phyloP scores from a whole-genome alignment of 1,139 yeast species.

The Zhuliangozyma blackwelliae region DNA sequence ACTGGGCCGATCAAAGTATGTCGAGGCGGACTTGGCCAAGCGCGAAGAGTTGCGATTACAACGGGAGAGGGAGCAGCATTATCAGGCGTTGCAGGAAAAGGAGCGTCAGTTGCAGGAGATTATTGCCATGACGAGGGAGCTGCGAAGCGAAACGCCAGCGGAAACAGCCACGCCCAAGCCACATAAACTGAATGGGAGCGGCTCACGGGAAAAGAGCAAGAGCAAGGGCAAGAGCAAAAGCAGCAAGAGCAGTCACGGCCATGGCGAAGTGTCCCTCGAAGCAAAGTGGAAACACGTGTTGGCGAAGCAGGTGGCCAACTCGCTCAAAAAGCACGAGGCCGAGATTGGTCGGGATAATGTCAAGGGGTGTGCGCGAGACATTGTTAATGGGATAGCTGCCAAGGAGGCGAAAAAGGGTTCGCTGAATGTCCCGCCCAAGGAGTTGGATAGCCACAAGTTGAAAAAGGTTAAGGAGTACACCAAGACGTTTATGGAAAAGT shows the following conservation, averaged over 20 bases:
- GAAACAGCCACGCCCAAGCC: constrained; percentile 2
- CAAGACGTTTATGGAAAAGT: constrained; percentile 70
- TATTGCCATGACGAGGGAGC: constrained; percentile 26
- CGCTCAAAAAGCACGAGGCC: constrained; percentile 60
- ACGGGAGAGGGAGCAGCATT: constrained; percentile 29
- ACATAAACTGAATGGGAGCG: neutral
- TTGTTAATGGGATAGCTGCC: constrained; percentile 56
- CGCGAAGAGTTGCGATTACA: constrained; percentile 34
- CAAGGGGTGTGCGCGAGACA: constrained; percentile 76
- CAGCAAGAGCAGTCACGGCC: constrained; percentile 3
- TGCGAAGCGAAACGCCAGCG: constrained; percentile 1
- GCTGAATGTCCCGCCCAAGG: constrained; percentile 44
- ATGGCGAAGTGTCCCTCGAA: constrained; percentile 19
- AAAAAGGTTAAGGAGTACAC: constrained; percentile 66
- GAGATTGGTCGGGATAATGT: constrained; percentile 69
- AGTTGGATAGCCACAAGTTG: constrained; percentile 58
- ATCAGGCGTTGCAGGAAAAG: constrained; percentile 25
- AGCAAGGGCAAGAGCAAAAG: constrained; percentile 9
- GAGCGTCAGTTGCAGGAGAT: constrained; percentile 36
- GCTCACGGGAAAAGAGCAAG: constrained; percentile 1
- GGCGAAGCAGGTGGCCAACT: constrained; percentile 77
- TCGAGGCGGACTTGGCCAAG: constrained; percentile 19
- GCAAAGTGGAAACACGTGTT: constrained; percentile 57
- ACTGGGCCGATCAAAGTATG: constrained; percentile 9
- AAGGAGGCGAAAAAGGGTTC: constrained; percentile 58